These are phyloP conservation scores for Hygrophoropsis aurantiaca DNA, from an alignment of 768 basidiomycete species.

Conservation along the genomic window DNA sequence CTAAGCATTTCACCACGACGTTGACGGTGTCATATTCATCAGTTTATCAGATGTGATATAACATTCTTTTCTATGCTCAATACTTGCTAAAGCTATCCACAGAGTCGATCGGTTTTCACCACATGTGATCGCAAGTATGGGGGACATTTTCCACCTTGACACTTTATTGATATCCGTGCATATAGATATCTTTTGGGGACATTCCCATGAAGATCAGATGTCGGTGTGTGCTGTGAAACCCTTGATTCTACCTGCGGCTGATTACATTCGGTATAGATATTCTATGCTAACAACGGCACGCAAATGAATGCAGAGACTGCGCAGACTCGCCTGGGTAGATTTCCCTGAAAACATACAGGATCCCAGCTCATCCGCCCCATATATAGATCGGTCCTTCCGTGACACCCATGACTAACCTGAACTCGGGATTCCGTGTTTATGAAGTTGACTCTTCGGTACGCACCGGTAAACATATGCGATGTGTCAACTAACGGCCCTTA, in stretches of 20 bases:
- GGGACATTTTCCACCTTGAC: too few species aligned
- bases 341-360: constrained; percentile 5
- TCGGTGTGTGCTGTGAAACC: constrained; percentile 43
- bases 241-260: not conserved
- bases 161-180: constrained; percentile 4
- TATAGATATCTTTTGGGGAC: constrained; percentile 79
- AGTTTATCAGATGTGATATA: constrained; percentile 51
- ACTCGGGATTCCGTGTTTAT: constrained; percentile 64
- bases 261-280: constrained; percentile 48
- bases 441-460: constrained; percentile 56
- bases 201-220: constrained; percentile 73
- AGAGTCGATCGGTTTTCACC: constrained; percentile 79
- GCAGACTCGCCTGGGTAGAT: constrained; percentile 48
- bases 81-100: not conserved
- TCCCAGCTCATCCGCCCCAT: constrained; percentile 6
- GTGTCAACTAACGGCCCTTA: not conserved
- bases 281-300: constrained; percentile 72
- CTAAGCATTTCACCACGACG: not conserved
- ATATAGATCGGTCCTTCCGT: constrained; percentile 72
- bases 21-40: constrained; percentile 2
- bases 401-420: constrained; percentile 68
- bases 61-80: not conserved
- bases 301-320: constrained; percentile 56
- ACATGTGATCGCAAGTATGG: constrained; percentile 73
- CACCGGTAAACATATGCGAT: constrained; percentile 1